Evolutionary conservation across 768 basidiomycete species (phyloP).

Genomic region (Termitomyces bulborhizus): DNA sequence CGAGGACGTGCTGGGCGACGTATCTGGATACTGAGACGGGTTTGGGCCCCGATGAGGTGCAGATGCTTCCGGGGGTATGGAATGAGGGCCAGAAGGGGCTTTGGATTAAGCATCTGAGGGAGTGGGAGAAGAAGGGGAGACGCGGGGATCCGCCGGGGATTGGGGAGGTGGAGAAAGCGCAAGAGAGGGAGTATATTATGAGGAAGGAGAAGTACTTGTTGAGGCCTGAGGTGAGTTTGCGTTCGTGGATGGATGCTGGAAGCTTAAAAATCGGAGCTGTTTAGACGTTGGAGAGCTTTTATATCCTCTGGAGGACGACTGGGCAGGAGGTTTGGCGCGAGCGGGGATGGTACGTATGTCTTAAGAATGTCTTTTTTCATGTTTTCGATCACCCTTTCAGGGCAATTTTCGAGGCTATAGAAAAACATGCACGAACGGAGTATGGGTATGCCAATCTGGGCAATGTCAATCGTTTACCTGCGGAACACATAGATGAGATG

Average conservation of each 20-base stretch:
- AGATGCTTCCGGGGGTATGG: constrained; percentile 20
- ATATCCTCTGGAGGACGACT: constrained; percentile 47
- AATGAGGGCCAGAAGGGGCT: constrained; percentile 17
- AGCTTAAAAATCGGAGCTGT: not conserved
- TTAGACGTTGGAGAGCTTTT: constrained; percentile 48
- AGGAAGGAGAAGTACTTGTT: constrained; percentile 31
- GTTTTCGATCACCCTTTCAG: constrained; percentile 10
- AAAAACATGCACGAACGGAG: constrained; percentile 36
- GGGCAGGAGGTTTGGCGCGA: constrained; percentile 46
- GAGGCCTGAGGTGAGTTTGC: constrained; percentile 41
- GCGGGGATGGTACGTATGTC: constrained; percentile 39
- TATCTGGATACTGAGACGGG: constrained; percentile 64
- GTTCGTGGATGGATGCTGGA: not conserved
- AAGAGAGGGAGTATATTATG: constrained; percentile 32
- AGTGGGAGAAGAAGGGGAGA: constrained; percentile 37
- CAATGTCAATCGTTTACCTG: constrained; percentile 28
- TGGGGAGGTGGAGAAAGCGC: constrained; percentile 16
- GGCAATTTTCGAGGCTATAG: constrained; percentile 40
- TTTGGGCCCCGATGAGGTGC: constrained; percentile 52
- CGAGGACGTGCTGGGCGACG: constrained; percentile 53
- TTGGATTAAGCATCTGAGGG: constrained; percentile 33
- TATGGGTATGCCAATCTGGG: constrained; percentile 41
- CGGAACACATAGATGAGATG: constrained; percentile 36
- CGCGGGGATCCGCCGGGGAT: constrained; percentile 29
- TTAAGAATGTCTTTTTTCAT: not conserved